These are phyloP conservation scores for Hyphopichia burtonii DNA, from an alignment of 1,139 yeast genomes.

Conservation along the genomic window DNA sequence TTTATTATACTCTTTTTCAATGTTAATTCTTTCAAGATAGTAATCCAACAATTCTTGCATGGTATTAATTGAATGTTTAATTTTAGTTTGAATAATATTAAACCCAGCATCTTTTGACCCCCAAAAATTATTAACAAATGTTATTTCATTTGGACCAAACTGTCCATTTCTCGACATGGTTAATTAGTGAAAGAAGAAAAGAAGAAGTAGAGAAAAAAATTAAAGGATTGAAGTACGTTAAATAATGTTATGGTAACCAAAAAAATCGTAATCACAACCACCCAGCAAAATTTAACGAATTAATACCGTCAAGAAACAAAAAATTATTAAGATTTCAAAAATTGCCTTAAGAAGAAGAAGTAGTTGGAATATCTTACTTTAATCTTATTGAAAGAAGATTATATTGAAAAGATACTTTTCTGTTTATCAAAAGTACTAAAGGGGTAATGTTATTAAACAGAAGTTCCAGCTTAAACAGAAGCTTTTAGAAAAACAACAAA, in stretches of 20 bases:
- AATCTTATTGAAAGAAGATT: no score
- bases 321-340: no score
- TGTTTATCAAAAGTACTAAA: not conserved
- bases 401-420: not conserved
- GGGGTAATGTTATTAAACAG: not conserved
- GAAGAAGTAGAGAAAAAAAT: not conserved
- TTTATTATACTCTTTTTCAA: conserved; percentile 74
- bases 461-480: no score
- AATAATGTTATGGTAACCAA: no score
- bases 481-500: no score
- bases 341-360: no score
- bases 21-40: conserved; percentile 50
- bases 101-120: conserved; percentile 39
- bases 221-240: no score
- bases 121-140: conserved; percentile 48
- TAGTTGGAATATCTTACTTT: no score
- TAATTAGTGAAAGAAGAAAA: not conserved
- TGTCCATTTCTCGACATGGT: conserved; percentile 1
- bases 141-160: conserved; percentile 3
- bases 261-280: no score
- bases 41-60: conserved; percentile 44
- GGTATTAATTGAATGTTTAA: conserved; percentile 34
- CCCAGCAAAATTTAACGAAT: no score
- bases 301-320: no score
- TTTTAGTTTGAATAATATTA: conserved; percentile 26